Conservation (phyloP, 139 green algal genomes). For the Edaphochlamys debaryana region DNA sequence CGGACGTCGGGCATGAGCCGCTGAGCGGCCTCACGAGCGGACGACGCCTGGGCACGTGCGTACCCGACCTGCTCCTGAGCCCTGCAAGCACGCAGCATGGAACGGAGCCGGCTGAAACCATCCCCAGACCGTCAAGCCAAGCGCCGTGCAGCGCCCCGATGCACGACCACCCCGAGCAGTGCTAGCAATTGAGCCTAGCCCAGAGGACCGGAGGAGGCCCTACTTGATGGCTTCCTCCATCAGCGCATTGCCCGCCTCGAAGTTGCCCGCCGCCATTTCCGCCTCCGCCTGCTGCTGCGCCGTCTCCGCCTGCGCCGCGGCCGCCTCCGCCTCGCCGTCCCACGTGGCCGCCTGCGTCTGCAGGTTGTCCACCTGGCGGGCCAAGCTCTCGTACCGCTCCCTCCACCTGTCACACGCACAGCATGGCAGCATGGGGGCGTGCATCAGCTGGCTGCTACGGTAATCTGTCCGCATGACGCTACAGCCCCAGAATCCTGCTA, state of each 20-base stretch:
- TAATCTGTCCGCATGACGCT: no score
- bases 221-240: constrained; percentile 38
- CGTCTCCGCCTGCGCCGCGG: not conserved
- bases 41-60: not conserved
- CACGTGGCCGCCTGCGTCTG: not conserved
- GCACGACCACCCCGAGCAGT: no score
- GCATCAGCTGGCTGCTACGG: no score
- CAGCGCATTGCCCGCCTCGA: constrained; percentile 11
- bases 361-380: not conserved
- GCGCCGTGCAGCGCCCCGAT: no score
- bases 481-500: no score
- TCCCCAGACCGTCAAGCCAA: no score
- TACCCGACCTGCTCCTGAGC: constrained; percentile 24
- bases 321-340: constrained; percentile 7
- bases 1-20: constrained; percentile 12
- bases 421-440: not conserved
- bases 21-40: constrained; percentile 6
- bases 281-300: constrained; percentile 13
- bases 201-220: no score
- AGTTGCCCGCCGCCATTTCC: constrained; percentile 33
- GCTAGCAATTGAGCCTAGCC: no score
- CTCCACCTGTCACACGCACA: no score
- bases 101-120: no score
- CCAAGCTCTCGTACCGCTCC: not conserved
- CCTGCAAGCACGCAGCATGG: not conserved